Percentiles rank a stretch among this genome's conserved stretches.
These are phyloP conservation scores for Eudorina sp. DNA, from an alignment of 139 green algal species.

Conservation along the genomic window DNA sequence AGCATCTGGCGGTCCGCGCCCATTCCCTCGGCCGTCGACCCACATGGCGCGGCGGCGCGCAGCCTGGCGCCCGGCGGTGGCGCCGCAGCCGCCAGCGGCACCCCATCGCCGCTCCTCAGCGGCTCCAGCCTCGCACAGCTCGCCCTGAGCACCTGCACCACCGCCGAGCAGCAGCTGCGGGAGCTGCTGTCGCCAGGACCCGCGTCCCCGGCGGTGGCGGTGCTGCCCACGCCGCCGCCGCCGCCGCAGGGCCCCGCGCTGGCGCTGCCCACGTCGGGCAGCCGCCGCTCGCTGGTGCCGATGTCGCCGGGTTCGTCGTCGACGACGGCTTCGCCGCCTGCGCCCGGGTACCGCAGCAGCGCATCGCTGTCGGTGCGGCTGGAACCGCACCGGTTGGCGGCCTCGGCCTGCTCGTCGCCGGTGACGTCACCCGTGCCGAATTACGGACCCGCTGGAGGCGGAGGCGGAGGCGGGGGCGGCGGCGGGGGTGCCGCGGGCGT, in stretches of 20 bases:
- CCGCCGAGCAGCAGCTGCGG: slow-evolving; percentile 9
- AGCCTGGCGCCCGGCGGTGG: not conserved
- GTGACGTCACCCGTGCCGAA: not conserved
- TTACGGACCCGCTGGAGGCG: too few species aligned
- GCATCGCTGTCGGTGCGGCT: not conserved
- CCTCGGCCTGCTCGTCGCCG: not conserved
- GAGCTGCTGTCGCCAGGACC: not conserved
- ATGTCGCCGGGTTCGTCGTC: not conserved
- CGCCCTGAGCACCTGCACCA: slow-evolving; percentile 10
- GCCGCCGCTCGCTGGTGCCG: not conserved
- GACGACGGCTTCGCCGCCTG: not conserved
- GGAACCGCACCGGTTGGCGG: not conserved
- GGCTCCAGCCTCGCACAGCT: not conserved
- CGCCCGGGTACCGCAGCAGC: too few species aligned
- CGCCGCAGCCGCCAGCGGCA: not conserved
- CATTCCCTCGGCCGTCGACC: too few species aligned
- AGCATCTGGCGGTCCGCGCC: too few species aligned
- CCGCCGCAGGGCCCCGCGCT: too few species aligned
- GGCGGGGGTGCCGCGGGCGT: not conserved
- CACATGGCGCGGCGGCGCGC: not conserved
- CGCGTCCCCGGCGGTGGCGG: not conserved
- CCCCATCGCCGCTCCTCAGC: not conserved
- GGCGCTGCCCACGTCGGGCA: not conserved
- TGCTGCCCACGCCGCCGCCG: not conserved
- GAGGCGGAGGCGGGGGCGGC: too few species aligned